These are phyloP conservation scores for Aspergillus quadrilineatus DNA, from an alignment of 2,329 filamentous ascomycete genomes.

Conservation along the genomic window DNA sequence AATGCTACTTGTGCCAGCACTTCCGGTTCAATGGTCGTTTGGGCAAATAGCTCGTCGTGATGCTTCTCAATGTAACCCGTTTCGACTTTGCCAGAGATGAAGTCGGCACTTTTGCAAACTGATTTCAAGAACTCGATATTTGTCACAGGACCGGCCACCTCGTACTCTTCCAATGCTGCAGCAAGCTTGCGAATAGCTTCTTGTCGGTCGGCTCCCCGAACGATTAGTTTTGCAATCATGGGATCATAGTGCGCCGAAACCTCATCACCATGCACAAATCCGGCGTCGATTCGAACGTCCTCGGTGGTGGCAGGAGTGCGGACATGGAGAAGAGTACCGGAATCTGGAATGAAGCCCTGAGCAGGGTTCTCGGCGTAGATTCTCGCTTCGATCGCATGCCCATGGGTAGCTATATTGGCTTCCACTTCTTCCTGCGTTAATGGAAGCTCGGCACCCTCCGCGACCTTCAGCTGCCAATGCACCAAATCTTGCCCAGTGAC, in stretches of 20 bases:
- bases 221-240: constrained; percentile 98
- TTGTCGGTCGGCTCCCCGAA: constrained; percentile 73
- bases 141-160: constrained; percentile 87
- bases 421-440: constrained; percentile 66
- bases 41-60: constrained; percentile 72
- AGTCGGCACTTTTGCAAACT: constrained; percentile 76
- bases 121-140: constrained; percentile 97
- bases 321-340: constrained; percentile 81
- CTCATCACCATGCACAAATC: constrained; percentile 86
- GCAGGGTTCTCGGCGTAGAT: constrained; percentile 97
- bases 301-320: constrained; percentile 67
- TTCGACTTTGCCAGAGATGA: constrained; percentile 84
- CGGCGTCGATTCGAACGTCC: constrained; percentile 86
- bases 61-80: constrained; percentile 96
- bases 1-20: constrained; percentile 85
- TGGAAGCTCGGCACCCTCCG: constrained; percentile 67
- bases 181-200: constrained; percentile 80
- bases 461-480: constrained; percentile 90
- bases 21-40: constrained; percentile 63
- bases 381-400: constrained; percentile 89
- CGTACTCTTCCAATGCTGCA: constrained; percentile 79
- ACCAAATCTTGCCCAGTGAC: constrained; percentile 77
- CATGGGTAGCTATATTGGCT: constrained; percentile 68
- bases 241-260: constrained; percentile 95
- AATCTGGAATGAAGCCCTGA: constrained; percentile 89